Evolutionary conservation across 305 asterid species (phyloP), one percentile per base, ranked within the genome.

Genomic region (Fraxinus sp.): DNA sequence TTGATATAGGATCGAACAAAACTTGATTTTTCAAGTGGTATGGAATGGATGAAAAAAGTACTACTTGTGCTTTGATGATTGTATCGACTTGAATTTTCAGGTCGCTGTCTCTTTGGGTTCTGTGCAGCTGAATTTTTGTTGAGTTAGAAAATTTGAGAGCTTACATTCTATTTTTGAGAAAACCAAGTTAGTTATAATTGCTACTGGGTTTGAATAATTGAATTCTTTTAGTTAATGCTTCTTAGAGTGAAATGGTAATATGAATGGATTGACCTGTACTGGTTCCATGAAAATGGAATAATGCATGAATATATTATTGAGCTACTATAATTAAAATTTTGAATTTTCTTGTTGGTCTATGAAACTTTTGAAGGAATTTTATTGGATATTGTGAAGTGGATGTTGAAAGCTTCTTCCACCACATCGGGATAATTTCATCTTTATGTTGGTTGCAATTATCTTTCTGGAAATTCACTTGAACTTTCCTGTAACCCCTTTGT

Each of bases 321-420:
- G 41, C 57, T 52, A 20, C 18, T 30, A 68, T 10, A 18, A 43
- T 32, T 64, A 39, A 62, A 59, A 81, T 1, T 39, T 39, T 62
- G 41, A 36, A 13, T 82, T 72, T 78, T 37, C 36, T 26, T 30
- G 6, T 46, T 32, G 28, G 16, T 43, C 36, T 78, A 16, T 78
- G 86, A 41, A 83, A 71, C 43, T 37, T 71, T 72, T 36, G n/a
- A 79, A 78, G 26, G 22, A 46, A 64, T 13, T 55, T 30, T 10
- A 55, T 30, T n/a, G 36, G 35, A 62, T 77, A 66, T n/a, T 75
- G 28, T 43, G 20, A 80, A 43, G 79, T 76, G 30, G 5, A 68
- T 64, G 75, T 78, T 35, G 72, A 78, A 46, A 77, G 52, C 20
- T 68, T 1, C 55, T 68, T 1, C 36, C 16, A 32, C 16, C 70